These are phyloP conservation scores for Phytopythium sindhum DNA, from an alignment of 352 stramenopile genomes.

Conservation along the genomic window DNA sequence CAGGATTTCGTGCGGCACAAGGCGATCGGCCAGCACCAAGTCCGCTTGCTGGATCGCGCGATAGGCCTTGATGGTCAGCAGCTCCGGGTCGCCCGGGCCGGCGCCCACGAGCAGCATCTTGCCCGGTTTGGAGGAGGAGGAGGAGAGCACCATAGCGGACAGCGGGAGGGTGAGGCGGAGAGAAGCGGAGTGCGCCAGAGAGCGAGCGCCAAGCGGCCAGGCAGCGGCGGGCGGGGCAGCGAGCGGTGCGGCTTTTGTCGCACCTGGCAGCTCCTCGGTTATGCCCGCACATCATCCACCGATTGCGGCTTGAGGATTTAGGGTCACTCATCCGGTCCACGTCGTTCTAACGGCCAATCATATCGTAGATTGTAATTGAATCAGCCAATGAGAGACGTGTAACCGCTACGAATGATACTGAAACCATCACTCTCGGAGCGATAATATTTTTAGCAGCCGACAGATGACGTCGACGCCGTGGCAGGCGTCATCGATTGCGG, in stretches of 20 bases:
- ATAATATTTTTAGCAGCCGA: not conserved
- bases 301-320: not conserved
- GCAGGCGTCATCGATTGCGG: not conserved
- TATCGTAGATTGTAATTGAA: not conserved
- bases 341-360: conserved; percentile 2
- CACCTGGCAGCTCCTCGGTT: not conserved
- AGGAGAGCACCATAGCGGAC: not conserved
- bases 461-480: conserved; percentile 3
- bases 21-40: conserved; percentile 92
- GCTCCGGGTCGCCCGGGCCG: conserved; percentile 91
- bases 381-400: not conserved
- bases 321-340: conserved; percentile 6
- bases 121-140: conserved; percentile 9
- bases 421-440: not conserved
- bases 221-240: not conserved
- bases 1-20: conserved; percentile 92
- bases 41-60: conserved; percentile 82
- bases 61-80: conserved; percentile 92
- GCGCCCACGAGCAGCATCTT: conserved; percentile 87
- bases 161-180: not conserved
- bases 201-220: conserved; percentile 1
- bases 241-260: not conserved
- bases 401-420: not conserved
- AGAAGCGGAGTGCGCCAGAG: conserved; percentile 14
- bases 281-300: not conserved